phyloP scores from a whole-genome alignment of 345 rosid genomes.

The Bretschneidera sinensis region DNA sequence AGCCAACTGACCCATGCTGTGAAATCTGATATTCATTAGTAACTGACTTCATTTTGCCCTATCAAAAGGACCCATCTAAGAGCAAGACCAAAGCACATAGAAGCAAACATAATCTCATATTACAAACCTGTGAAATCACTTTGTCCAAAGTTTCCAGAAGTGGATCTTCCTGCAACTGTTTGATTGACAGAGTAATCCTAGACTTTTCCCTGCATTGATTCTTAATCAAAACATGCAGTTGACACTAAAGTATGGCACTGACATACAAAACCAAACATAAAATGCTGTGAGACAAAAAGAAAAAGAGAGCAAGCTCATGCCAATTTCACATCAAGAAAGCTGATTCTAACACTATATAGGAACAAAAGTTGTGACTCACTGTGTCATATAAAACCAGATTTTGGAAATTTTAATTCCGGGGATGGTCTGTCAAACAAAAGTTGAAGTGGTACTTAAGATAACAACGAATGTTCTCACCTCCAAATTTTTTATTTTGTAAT shows the following conservation, averaged over 20 bases:
- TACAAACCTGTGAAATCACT: slow-evolving; percentile 76
- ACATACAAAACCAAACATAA: neutral
- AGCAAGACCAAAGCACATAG: neutral
- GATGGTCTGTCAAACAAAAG: no score
- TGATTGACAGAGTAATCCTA: slow-evolving; percentile 70
- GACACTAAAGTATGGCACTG: neutral
- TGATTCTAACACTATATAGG: neutral
- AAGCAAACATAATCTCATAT: slow-evolving; percentile 18
- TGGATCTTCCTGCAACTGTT: slow-evolving; percentile 87
- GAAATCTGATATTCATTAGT: slow-evolving; percentile 1
- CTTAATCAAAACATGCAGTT: slow-evolving; percentile 4
- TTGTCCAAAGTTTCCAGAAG: slow-evolving; percentile 85
- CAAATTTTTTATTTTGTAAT: no score
- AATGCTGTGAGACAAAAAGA: neutral
- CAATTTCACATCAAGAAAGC: neutral
- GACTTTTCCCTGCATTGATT: slow-evolving; percentile 54
- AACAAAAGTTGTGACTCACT: no score
- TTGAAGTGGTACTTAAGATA: no score
- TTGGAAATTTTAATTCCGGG: no score
- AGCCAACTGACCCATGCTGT: slow-evolving; percentile 50
- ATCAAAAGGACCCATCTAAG: slow-evolving; percentile 1
- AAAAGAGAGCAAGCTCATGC: neutral
- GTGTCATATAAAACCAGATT: no score
- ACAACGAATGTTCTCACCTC: no score
- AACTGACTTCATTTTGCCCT: neutral